Conservation (phyloP, 768 basidiomycete genomes). For the Pisolithus marmoratus region DNA sequence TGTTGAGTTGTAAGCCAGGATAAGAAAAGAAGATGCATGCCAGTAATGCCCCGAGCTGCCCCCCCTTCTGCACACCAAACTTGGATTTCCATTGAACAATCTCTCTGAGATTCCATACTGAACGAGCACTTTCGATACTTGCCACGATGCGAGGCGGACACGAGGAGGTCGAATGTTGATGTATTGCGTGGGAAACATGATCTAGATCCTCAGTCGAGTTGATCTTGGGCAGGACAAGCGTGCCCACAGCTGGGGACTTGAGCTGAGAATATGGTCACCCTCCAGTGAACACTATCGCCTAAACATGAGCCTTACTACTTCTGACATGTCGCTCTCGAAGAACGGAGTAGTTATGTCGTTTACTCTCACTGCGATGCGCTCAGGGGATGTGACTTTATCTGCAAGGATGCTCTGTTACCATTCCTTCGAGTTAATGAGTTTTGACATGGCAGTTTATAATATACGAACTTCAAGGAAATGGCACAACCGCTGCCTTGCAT, state of each 20-base stretch:
- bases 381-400: conserved; percentile 35
- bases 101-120: conserved; percentile 56
- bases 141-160: conserved; percentile 59
- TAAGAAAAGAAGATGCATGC: conserved; percentile 18
- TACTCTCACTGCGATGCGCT: conserved; percentile 63
- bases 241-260: conserved; percentile 41
- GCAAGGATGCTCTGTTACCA: conserved; percentile 16
- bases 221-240: conserved; percentile 83
- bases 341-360: conserved; percentile 63
- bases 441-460: conserved; percentile 2
- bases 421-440: conserved; percentile 12
- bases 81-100: conserved; percentile 68
- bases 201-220: conserved; percentile 64
- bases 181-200: conserved; percentile 43
- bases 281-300: neutral
- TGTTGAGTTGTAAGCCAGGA: neutral
- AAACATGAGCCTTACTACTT: conserved; percentile 40
- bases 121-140: conserved; percentile 80
- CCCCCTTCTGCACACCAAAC: conserved; percentile 40
- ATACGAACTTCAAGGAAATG: conserved; percentile 50
- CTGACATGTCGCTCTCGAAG: conserved; percentile 57
- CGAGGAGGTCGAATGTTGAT: conserved; percentile 17
- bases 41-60: conserved; percentile 57
- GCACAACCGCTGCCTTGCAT: conserved; percentile 50
- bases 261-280: conserved; percentile 1